phyloP scores from a whole-genome alignment of 495 filamentous ascomycete genomes.

The Xylaria curta region DNA sequence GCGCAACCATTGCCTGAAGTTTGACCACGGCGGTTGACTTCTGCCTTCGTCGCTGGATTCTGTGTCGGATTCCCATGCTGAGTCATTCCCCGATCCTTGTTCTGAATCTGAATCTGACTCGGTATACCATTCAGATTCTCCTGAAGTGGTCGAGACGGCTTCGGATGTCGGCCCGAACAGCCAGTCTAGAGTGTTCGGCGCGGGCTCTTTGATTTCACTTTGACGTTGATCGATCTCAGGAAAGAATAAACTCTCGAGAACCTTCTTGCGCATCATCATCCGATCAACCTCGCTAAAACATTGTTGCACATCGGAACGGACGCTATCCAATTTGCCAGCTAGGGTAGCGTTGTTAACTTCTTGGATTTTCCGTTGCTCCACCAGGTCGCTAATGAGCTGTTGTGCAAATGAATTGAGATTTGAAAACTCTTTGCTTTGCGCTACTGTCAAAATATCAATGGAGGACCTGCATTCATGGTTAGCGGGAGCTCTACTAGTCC shows the following conservation, averaged over 20 bases:
- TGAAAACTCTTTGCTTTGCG: background rate
- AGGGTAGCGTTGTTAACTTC: background rate
- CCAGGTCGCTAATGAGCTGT: background rate
- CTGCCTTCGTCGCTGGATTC: no score
- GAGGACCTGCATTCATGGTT: background rate
- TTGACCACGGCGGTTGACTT: background rate
- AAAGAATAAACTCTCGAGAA: conserved; percentile 7
- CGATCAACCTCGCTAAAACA: background rate
- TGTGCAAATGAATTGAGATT: background rate
- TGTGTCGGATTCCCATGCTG: no score
- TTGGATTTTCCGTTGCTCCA: background rate
- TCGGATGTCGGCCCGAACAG: background rate
- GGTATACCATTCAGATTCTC: no score
- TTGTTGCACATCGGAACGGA: background rate
- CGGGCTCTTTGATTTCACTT: conserved; percentile 4
- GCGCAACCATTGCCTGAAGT: conserved; percentile 15
- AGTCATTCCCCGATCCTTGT: no score
- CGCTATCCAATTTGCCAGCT: background rate
- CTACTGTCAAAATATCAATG: background rate
- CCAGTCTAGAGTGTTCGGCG: conserved; percentile 1
- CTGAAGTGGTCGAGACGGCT: no score
- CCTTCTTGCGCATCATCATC: background rate
- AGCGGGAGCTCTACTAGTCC: background rate
- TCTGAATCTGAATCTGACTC: no score
- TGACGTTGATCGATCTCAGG: conserved; percentile 6